These are phyloP conservation scores for Chaetomiaceae sp. DNA, from an alignment of 2,329 filamentous ascomycete species.

Conservation along the genomic window DNA sequence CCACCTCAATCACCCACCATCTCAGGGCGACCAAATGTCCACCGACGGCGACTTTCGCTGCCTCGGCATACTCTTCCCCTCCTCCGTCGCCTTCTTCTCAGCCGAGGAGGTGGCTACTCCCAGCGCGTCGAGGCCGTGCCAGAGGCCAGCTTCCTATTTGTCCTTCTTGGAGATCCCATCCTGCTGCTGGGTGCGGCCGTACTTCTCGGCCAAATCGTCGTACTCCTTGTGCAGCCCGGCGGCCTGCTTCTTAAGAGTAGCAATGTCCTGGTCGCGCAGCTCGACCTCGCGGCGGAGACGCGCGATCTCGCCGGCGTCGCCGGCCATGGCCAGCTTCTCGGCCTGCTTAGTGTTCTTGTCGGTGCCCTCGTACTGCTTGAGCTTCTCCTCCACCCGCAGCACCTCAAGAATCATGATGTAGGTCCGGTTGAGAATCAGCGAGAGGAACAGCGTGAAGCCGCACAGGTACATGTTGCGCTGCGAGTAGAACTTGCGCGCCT, in stretches of 20 bases:
- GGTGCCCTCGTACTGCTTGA: conserved; percentile 72
- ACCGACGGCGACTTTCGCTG: background rate
- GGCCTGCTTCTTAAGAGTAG: conserved; percentile 87
- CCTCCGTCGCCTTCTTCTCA: background rate
- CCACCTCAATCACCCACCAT: background rate
- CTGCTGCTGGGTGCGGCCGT: conserved; percentile 53
- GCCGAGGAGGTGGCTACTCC: background rate
- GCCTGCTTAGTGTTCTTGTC: conserved; percentile 57
- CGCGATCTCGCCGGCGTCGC: conserved; percentile 69
- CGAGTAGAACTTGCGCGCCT: conserved; percentile 99
- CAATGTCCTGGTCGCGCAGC: conserved; percentile 75
- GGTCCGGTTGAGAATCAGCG: conserved; percentile 96
- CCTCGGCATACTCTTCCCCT: conserved; percentile 1
- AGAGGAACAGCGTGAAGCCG: conserved; percentile 98
- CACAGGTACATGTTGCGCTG: conserved; percentile 99
- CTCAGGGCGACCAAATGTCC: conserved; percentile 5
- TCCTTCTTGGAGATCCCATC: conserved; percentile 53
- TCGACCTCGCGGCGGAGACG: conserved; percentile 64
- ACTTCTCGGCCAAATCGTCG: conserved; percentile 76
- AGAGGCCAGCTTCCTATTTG: conserved; percentile 32
- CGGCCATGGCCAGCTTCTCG: conserved; percentile 64
- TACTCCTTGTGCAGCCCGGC: conserved; percentile 80
- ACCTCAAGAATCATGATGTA: conserved; percentile 95
- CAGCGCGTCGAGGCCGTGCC: conserved; percentile 8
- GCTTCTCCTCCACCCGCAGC: conserved; percentile 83